Evolutionary conservation across 768 basidiomycete species (phyloP), one percentile per base, ranked within the genome.

Genomic region (Suillus discolor): DNA sequence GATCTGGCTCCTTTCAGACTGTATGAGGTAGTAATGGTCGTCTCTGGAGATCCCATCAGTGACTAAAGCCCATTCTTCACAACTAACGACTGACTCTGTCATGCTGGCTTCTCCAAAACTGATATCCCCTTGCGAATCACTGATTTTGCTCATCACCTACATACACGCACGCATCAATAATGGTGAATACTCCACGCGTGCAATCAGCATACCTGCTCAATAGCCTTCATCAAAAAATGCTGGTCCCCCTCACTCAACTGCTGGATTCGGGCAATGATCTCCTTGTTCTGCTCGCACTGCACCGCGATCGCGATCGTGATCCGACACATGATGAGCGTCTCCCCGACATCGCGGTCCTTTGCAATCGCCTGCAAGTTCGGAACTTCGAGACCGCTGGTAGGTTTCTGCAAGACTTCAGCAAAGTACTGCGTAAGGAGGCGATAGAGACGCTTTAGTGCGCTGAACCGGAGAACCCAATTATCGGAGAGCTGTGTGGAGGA

Each of bases 401-500:
- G 90, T 63, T 92, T 92, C 72, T 92, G 90, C 25, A 96, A 84
- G 3, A 93, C 86, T 76, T 95, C 90, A 57, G 89, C 86, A 71
- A 91, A 92, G 76, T 95, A 97, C 72, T 94, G 92, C 2, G 92
- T 93, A 82, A 96, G 90, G 45, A 95, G 86, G 54, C 94, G 85
- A 77, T 94, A 96, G 61, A 96, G 83, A 28, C 91, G 87, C 72
- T 96, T 96, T 67, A 96, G 84, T 11, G 90, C 78, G 76, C 84
- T 89, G 77, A 95, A 94, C 15, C 94, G 88, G 39, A 95, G 78
- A 64, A 95, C 92, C 94, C 94, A 97, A 77, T 93, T 96, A 72
- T 94, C 93, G 13, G 90, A 87, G 2, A 83, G 83, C 62, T 92
- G 88, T 20, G 84, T 77, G 0, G 88, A 81, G 6, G 85, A 79